A percentile compares a stretch with the other conserved stretches of the same genome.
Conservation (phyloP, 164 flowering plant species). For the Stephania japonica region DNA sequence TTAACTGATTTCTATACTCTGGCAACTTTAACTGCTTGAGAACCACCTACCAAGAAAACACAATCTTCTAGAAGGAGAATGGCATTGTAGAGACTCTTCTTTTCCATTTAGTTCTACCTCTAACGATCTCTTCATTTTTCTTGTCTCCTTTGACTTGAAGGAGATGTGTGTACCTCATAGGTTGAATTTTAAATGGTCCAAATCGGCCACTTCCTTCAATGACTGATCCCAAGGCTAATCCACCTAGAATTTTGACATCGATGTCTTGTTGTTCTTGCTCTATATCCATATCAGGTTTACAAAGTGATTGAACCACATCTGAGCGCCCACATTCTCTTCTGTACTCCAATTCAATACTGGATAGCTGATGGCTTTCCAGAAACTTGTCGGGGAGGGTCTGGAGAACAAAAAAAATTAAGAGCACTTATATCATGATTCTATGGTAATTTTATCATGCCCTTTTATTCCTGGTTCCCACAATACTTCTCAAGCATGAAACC, state of each 20-base stretch:
- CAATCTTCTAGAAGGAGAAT: slow-evolving; percentile 14
- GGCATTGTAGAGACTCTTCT: slow-evolving; percentile 24
- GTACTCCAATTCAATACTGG: slow-evolving; percentile 49
- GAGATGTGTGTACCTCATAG: slow-evolving; percentile 45
- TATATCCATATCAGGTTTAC: slow-evolving; percentile 40
- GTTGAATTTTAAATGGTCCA: slow-evolving; percentile 9
- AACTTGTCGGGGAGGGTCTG: slow-evolving; percentile 52
- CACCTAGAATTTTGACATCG: slow-evolving; percentile 19
- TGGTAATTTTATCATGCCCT: background rate
- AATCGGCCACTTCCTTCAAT: slow-evolving; percentile 29
- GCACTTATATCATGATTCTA: background rate
- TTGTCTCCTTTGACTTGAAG: slow-evolving; percentile 34
- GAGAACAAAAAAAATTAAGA: background rate
- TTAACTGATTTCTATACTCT: background rate
- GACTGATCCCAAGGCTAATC: slow-evolving; percentile 31
- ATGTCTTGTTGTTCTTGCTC: slow-evolving; percentile 7
- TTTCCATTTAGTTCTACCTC: slow-evolving; percentile 58
- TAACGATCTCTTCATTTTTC: slow-evolving; percentile 49
- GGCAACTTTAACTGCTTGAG: background rate
- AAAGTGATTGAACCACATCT: slow-evolving; percentile 57
- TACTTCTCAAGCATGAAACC: background rate
- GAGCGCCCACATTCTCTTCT: slow-evolving; percentile 63
- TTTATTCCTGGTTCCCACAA: background rate
- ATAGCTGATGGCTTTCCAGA: slow-evolving; percentile 48
- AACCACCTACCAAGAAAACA: background rate